Conservation (phyloP, 208 protist genomes). For the Leishmania lainsoni region DNA sequence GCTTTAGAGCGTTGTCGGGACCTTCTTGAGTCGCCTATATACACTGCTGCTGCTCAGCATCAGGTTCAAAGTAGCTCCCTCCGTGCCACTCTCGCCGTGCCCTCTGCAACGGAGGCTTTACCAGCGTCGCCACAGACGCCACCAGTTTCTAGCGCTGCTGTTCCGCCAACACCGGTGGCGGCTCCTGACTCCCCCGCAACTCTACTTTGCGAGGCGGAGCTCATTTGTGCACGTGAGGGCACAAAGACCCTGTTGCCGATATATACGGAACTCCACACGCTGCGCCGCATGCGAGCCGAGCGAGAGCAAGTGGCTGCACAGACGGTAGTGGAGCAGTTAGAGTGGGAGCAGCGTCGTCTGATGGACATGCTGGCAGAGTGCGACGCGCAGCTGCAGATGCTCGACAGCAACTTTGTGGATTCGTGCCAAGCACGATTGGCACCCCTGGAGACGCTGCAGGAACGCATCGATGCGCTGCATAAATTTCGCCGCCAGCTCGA, state of each 20-base stretch:
- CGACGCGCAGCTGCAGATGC: slow-evolving; percentile 27
- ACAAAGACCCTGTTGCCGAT: slow-evolving; percentile 43
- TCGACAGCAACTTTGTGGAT: slow-evolving; percentile 24
- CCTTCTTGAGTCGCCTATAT: slow-evolving; percentile 8
- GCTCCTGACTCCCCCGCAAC: neutral
- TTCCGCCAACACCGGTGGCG: neutral
- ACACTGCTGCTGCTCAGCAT: neutral
- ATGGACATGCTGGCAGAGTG: slow-evolving; percentile 30
- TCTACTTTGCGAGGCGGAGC: slow-evolving; percentile 40
- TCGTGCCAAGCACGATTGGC: slow-evolving; percentile 6
- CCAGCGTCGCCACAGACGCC: neutral
- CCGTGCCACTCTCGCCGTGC: neutral
- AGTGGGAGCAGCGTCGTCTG: slow-evolving; percentile 34
- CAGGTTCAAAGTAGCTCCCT: neutral
- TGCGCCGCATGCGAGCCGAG: slow-evolving; percentile 35
- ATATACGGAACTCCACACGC: slow-evolving; percentile 54
- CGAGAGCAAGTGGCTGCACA: slow-evolving; percentile 17
- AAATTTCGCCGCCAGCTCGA: slow-evolving; percentile 14
- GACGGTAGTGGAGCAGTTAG: slow-evolving; percentile 25
- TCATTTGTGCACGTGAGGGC: slow-evolving; percentile 49
- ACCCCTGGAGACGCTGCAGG: slow-evolving; percentile 27
- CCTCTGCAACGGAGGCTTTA: neutral
- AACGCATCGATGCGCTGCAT: slow-evolving; percentile 17
- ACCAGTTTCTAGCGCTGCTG: neutral
- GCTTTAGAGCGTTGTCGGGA: slow-evolving; percentile 11